Base-by-base conservation (phyloP, 1,139 yeast genomes). In the Blastobotrys buckinghamii region DNA sequence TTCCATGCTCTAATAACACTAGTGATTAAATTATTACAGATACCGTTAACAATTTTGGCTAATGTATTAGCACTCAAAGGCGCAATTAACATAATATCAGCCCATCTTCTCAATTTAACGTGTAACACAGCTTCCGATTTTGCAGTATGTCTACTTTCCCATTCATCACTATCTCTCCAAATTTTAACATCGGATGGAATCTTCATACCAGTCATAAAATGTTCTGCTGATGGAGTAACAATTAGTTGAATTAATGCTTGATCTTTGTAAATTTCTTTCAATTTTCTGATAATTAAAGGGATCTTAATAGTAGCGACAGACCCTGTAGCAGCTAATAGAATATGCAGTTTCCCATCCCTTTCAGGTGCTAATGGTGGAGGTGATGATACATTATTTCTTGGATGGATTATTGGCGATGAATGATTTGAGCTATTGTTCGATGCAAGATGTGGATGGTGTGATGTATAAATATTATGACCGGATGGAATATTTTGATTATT, bases 121-220 rank as follows among this genome's bases (percentile, higher is more conserved):
- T 90, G 97, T 52, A 92, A 73, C 45, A 89, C 81, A 9, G 83
- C 78, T 57, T 82, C 87, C 6, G 87, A 79, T 56, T 95, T 54
- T 17, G 52, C 42, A 27, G 54, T 50, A 24, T 55, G 51, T 30
- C 75, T 67, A 32, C 68, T 64, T n/a, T 58, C 79, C 96, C 97
- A 88, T 65, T 88, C 96, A 64, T 92, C 97, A 53, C 81, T 83
- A 65, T 92, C 97, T 60, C 94, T 74, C 97, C 97, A 92, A 37
- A 92, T 81, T 60, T 86, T 85, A 40, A 90, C 94, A 54, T 85
- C 89, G 4, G 82, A 74, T 32, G 92, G 87, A 27, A 89, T 78
- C 59, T 87, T 49, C 45, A 45, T 35, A 2, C 50, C 51, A 9
- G 53, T 19, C 48, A 87, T 69, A 59, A 89, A 90, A 63, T 84